Conservation (phyloP, 2,329 filamentous ascomycete genomes). For the Xylaria sp. region DNA sequence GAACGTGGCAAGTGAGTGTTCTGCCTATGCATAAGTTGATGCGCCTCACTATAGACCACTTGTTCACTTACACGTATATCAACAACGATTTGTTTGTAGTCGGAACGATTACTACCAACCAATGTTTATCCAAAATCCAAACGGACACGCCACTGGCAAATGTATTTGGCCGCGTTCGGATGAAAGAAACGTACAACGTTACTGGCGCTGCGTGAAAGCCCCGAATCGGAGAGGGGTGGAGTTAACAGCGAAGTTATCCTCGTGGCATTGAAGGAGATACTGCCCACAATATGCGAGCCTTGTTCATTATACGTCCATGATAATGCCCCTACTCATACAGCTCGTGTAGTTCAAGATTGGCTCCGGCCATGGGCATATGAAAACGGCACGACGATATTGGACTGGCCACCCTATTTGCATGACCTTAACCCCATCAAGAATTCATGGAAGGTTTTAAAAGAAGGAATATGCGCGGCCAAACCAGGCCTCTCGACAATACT, state of each 20-base stretch:
- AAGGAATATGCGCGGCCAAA: neutral
- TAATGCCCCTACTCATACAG: slow-evolving; percentile 1
- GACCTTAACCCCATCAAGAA: neutral
- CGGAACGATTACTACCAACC: neutral
- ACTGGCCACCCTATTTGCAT: neutral
- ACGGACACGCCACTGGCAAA: neutral
- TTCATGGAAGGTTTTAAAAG: neutral
- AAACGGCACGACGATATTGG: neutral
- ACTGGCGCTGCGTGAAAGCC: neutral
- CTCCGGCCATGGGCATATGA: neutral
- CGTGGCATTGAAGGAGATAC: neutral
- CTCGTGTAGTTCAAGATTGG: neutral
- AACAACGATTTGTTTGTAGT: neutral
- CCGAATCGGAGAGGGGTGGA: neutral
- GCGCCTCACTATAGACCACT: neutral
- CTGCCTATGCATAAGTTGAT: neutral
- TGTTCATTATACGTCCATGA: neutral
- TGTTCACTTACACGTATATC: neutral
- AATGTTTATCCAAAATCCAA: neutral
- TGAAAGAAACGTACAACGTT: neutral
- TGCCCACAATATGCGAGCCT: neutral
- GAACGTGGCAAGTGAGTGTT: neutral
- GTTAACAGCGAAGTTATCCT: neutral
- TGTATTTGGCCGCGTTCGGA: neutral
- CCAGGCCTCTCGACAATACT: neutral